phyloP scores from a whole-genome alignment of 2,329 filamentous ascomycete genomes.

The Monilinia polystroma region DNA sequence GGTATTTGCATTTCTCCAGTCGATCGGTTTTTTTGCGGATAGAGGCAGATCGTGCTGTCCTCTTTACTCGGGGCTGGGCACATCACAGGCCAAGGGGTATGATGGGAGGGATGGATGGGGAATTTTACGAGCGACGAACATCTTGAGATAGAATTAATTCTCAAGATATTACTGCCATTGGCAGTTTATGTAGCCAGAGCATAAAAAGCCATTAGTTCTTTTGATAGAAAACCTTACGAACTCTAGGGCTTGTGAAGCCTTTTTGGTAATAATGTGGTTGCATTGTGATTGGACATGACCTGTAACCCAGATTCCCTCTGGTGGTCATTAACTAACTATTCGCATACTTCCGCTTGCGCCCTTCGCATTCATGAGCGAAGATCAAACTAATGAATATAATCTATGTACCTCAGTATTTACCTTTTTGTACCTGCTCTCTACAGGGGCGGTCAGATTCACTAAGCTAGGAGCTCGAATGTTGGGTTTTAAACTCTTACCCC shows the following conservation, averaged over 20 bases:
- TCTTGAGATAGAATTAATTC: conserved; percentile 31
- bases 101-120: conserved; percentile 31
- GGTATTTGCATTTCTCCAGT: conserved; percentile 39
- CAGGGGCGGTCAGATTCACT: too few species aligned
- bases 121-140: conserved; percentile 37
- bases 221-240: conserved; percentile 24
- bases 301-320: not conserved
- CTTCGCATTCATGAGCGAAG: too few species aligned
- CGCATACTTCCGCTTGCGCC: too few species aligned
- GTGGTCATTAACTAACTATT: not conserved
- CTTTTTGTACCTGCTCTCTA: too few species aligned
- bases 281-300: conserved; percentile 11
- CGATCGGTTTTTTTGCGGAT: conserved; percentile 34
- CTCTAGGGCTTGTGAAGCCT: not conserved
- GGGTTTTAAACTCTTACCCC: too few species aligned
- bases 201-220: conserved; percentile 36
- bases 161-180: conserved; percentile 33
- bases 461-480: too few species aligned
- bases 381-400: too few species aligned
- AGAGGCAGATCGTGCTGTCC: conserved; percentile 35
- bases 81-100: conserved; percentile 34
- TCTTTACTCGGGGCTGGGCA: conserved; percentile 35
- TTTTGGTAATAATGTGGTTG: not conserved
- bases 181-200: conserved; percentile 40
- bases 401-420: too few species aligned